Conservation (phyloP, 2,329 filamentous ascomycete species). For the Alternaria infectoria region DNA sequence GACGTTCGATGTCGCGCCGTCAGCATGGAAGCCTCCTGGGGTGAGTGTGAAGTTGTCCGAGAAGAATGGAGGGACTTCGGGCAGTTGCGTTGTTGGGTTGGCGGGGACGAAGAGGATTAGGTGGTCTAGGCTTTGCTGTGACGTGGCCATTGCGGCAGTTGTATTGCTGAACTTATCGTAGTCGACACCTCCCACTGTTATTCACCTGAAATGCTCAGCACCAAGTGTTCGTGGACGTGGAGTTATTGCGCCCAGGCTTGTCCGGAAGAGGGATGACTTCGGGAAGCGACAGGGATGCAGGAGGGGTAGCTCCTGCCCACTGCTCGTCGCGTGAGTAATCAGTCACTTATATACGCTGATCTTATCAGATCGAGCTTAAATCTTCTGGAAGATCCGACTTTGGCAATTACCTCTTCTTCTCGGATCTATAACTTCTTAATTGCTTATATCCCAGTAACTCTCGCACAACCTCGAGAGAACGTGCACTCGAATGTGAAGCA, state of each 20-base stretch:
- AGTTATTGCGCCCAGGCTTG: neutral
- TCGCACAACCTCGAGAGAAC: neutral
- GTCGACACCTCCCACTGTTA: too few relatives aligned
- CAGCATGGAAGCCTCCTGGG: slow-evolving; percentile 67
- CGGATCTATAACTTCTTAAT: too few relatives aligned
- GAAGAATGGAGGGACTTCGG: slow-evolving; percentile 54
- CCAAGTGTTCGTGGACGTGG: neutral
- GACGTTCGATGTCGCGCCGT: slow-evolving; percentile 66
- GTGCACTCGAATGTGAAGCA: neutral
- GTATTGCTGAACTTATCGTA: too few relatives aligned
- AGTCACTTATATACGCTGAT: too few relatives aligned
- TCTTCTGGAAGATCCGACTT: too few relatives aligned
- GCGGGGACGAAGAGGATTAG: slow-evolving; percentile 68
- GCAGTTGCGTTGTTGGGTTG: slow-evolving; percentile 55
- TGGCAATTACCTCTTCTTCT: neutral
- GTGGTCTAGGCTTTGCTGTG: slow-evolving; percentile 62
- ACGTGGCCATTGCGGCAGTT: neutral
- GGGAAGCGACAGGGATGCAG: neutral
- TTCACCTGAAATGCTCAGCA: too few relatives aligned
- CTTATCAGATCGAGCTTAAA: too few relatives aligned
- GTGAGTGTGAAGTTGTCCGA: slow-evolving; percentile 63
- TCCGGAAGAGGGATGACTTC: neutral
- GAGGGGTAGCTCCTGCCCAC: neutral
- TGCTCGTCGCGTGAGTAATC: neutral
- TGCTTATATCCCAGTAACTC: too few relatives aligned